Percentiles rank a stretch among this genome's conserved stretches.
Evolutionary conservation across 768 basidiomycete genomes (phyloP).

Genomic region (Sporobolomyces phaffii): DNA sequence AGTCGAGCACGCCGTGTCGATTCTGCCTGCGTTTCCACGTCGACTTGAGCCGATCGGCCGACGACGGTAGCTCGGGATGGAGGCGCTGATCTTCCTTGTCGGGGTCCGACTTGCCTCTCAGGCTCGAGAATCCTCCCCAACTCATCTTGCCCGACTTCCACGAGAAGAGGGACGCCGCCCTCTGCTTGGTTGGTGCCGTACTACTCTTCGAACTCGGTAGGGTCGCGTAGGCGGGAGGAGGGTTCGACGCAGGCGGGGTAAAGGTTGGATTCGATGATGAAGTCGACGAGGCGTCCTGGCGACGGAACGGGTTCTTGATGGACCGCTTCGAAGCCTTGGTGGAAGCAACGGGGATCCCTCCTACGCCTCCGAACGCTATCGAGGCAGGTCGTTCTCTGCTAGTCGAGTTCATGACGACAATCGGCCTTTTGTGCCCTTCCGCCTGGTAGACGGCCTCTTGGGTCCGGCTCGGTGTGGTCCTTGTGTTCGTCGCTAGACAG

Average conservation of each 20-base stretch:
- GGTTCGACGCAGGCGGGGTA: not conserved
- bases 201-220: not conserved
- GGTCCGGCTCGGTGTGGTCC: no score
- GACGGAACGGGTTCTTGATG: constrained; percentile 3
- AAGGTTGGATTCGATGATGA: not conserved
- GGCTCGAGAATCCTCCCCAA: not conserved
- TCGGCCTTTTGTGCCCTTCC: no score
- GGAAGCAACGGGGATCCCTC: no score
- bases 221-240: constrained; percentile 1
- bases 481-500: no score
- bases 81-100: not conserved
- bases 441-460: no score
- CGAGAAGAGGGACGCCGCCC: not conserved
- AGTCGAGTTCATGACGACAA: no score
- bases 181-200: not conserved
- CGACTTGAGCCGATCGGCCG: constrained; percentile 1
- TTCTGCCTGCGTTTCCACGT: constrained; percentile 2
- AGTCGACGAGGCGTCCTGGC: not conserved
- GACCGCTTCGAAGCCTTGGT: no score
- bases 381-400: no score
- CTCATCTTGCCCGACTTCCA: constrained; percentile 7
- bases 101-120: not conserved
- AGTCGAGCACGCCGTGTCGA: not conserved
- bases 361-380: no score
- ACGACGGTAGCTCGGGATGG: constrained; percentile 2